Evolutionary conservation across 2,329 filamentous ascomycete species (phyloP).

Genomic region (Pseudogymnoascus sp.): DNA sequence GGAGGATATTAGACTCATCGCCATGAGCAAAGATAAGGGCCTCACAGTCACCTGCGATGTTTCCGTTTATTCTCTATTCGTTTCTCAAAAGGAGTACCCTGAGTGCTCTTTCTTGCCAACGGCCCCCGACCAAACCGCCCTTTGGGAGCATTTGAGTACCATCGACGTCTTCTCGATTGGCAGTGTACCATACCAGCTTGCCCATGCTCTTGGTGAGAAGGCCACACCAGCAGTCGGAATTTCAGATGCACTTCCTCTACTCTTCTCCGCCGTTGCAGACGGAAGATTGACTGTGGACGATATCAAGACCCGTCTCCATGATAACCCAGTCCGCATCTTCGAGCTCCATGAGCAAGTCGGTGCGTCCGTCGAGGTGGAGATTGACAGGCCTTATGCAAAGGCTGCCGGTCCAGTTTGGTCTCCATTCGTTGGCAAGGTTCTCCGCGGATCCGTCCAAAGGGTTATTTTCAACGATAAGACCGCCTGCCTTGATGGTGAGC

Average conservation of each 20-base stretch:
- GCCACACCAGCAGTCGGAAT: conserved; percentile 58
- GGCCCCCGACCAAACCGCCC: conserved; percentile 57
- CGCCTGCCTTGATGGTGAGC: conserved; percentile 63
- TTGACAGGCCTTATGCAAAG: conserved; percentile 61
- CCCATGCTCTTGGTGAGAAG: conserved; percentile 43
- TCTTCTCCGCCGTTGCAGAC: conserved; percentile 68
- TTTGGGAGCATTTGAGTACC: conserved; percentile 64
- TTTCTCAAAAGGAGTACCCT: conserved; percentile 63
- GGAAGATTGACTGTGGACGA: conserved; percentile 67
- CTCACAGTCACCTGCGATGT: conserved; percentile 76
- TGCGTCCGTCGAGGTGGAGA: conserved; percentile 64
- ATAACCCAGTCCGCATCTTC: conserved; percentile 74
- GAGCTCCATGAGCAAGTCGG: conserved; percentile 74
- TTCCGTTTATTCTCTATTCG: conserved; percentile 69
- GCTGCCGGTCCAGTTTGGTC: conserved; percentile 51
- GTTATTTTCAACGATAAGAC: conserved; percentile 69
- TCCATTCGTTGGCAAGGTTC: conserved; percentile 59
- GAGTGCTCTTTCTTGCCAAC: conserved; percentile 59
- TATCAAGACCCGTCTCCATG: conserved; percentile 61
- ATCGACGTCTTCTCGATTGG: conserved; percentile 77
- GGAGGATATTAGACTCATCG: conserved; percentile 70
- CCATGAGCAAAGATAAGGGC: conserved; percentile 73
- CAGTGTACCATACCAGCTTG: conserved; percentile 69
- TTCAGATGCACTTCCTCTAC: conserved; percentile 62
- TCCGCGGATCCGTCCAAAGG: conserved; percentile 63